These are phyloP conservation scores for Yamadazyma jaroonii DNA, from an alignment of 1,139 yeast species.

Conservation along the genomic window DNA sequence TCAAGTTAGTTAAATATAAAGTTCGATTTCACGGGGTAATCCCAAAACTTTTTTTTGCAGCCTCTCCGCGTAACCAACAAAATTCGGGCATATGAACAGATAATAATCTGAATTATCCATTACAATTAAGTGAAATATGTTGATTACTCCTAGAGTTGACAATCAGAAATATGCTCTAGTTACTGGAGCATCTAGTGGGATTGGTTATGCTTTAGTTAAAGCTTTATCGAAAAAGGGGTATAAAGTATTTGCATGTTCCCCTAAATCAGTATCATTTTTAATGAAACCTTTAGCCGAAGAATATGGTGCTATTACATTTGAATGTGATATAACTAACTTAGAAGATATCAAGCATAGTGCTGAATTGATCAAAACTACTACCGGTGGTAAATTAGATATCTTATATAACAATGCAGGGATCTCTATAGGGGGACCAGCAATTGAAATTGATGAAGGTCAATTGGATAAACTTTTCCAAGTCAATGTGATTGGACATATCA, in stretches of 20 bases:
- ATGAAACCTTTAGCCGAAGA: constrained; percentile 27
- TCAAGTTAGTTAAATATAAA: too few relatives aligned
- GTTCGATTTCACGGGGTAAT: too few relatives aligned
- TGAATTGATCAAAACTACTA: constrained; percentile 19
- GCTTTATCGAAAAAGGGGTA: constrained; percentile 30
- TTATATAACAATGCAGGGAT: constrained; percentile 38
- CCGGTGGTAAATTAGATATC: constrained; percentile 29
- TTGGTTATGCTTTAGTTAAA: constrained; percentile 31
- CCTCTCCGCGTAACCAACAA: not conserved
- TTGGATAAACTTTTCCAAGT: constrained; percentile 26
- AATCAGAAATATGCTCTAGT: constrained; percentile 26
- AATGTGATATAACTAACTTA: constrained; percentile 30
- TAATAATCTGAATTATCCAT: too few relatives aligned
- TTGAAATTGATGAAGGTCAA: constrained; percentile 26
- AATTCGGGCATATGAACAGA: not conserved
- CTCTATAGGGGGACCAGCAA: constrained; percentile 30
- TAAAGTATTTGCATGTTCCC: constrained; percentile 33
- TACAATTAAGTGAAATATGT: too few relatives aligned
- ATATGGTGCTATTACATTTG: constrained; percentile 29
- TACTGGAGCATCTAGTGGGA: constrained; percentile 42
- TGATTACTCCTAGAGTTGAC: constrained; percentile 5
- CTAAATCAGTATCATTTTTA: constrained; percentile 19
- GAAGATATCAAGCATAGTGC: constrained; percentile 26
- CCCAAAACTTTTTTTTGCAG: constrained; percentile 1
- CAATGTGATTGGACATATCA: constrained; percentile 38